Base-by-base conservation (phyloP, 2,329 filamentous ascomycete species). In the Alternaria infectoria region DNA sequence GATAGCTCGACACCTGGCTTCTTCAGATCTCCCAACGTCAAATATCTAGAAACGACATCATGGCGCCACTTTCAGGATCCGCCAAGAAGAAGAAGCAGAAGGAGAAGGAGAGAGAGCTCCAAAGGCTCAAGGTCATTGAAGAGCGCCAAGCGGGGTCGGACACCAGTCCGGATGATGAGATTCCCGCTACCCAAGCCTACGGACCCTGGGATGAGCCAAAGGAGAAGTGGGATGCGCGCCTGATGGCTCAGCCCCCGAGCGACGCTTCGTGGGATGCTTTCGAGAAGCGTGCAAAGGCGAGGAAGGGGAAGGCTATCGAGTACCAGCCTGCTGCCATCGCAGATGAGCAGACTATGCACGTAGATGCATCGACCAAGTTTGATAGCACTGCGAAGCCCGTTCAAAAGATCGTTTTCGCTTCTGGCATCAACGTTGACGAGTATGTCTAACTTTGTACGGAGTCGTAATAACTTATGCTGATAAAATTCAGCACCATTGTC, bases 351-450 rank as follows among this genome's bases (percentile, higher is more conserved):
- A 47, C 44, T 19, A 15, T 57, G 19, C 55, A 50, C 36, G 44
- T 57, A 50, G 55, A 57, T 50, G 43, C 44, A 26, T 57, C 55
- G 5, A 55, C 52, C 52, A 55, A 55, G 25, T 55, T 55, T 15
- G 52, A 55, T 45, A 55, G 52, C 52, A 55, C 52, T 12, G 36
- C 52, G 17, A 55, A 55, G n/a, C 52, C 52, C 43, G 52, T 55
- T 19, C 52, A 55, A 19, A 55, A 55, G 52, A 43, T 55, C 5
- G 52, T 55, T 2, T 55, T 55, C 12, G 36, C 52, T 45, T 28
- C 52, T 15, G 52, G 52, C 2, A 55, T 55, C n/a, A 55, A 55
- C n/a, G 11, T 55, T 5, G 52, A 55, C 52, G 52, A 55, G 52
- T 55, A 55, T 28, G 52, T 28, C 2, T 9, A 12, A 55, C n/a